Conservation (phyloP, 1,284 basidiomycete species). For the Calocybe gambosa region DNA sequence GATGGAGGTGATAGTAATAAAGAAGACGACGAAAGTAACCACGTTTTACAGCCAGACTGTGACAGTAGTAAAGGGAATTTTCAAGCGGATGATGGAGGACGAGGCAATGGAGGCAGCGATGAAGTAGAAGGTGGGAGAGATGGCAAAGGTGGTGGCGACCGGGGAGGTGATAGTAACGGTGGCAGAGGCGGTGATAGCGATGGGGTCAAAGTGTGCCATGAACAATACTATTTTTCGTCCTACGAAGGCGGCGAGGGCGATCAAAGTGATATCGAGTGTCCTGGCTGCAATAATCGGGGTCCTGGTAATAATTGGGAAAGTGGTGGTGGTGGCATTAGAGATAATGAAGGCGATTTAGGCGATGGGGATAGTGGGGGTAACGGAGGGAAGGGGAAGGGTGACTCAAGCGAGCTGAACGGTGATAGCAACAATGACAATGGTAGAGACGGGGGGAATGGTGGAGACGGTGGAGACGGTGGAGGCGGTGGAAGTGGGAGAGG, state of each 20-base stretch:
- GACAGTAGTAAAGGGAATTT: conserved; percentile 2
- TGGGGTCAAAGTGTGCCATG: neutral
- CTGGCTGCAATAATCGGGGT: too few species aligned
- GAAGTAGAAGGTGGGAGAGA: neutral
- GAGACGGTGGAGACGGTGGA: neutral
- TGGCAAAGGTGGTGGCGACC: neutral
- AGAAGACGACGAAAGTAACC: neutral
- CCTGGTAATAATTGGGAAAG: neutral
- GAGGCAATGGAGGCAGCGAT: neutral
- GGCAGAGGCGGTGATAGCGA: neutral
- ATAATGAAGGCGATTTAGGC: conserved; percentile 1
- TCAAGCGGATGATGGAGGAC: conserved; percentile 1
- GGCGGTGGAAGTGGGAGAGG: neutral
- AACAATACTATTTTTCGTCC: too few species aligned
- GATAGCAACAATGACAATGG: neutral
- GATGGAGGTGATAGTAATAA: neutral
- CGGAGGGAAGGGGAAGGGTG: neutral
- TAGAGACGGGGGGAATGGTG: neutral
- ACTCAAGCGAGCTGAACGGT: conserved; percentile 2
- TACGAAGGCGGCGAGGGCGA: too few species aligned
- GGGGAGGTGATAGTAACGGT: neutral
- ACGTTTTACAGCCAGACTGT: conserved; percentile 5
- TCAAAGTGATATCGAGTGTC: too few species aligned
- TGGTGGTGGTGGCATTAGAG: neutral
- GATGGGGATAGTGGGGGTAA: neutral